Conservation (phyloP, 1,284 basidiomycete genomes). For the Paramarasmius palmivorus region DNA sequence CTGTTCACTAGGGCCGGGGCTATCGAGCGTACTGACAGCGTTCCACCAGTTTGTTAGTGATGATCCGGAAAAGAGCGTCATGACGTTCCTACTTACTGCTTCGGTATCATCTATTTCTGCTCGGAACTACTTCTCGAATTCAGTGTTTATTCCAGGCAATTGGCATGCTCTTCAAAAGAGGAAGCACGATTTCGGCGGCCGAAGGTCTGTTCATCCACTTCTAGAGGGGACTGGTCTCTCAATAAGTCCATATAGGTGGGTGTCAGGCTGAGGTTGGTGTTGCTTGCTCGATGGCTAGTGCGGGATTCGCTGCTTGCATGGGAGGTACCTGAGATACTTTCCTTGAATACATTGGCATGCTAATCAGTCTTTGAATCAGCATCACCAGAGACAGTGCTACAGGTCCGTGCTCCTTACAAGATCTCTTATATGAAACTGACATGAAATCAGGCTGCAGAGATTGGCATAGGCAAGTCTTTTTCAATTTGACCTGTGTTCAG, state of each 20-base stretch:
- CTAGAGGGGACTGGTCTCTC: too few relatives aligned
- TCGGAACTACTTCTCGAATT: slow-evolving; percentile 6
- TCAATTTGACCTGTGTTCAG: slow-evolving; percentile 7
- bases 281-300: slow-evolving; percentile 78
- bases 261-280: slow-evolving; percentile 86
- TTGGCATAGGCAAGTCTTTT: slow-evolving; percentile 74
- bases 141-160: slow-evolving; percentile 56
- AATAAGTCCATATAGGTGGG: slow-evolving; percentile 42
- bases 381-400: slow-evolving; percentile 77
- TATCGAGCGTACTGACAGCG: too few relatives aligned
- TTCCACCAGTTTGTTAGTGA: slow-evolving; percentile 89
- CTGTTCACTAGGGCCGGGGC: too few relatives aligned
- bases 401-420: slow-evolving; percentile 39
- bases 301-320: slow-evolving; percentile 92
- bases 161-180: slow-evolving; percentile 97
- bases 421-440: slow-evolving; percentile 15
- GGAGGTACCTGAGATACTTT: slow-evolving; percentile 53
- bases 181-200: slow-evolving; percentile 94
- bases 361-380: slow-evolving; percentile 37
- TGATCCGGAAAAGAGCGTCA: slow-evolving; percentile 83
- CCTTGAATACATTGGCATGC: not conserved
- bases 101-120: slow-evolving; percentile 46
- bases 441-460: slow-evolving; percentile 80
- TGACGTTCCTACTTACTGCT: slow-evolving; percentile 86
- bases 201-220: slow-evolving; percentile 47